Percentiles rank a stretch among this genome's conserved stretches.
These are phyloP conservation scores for Pulveroboletus sp. DNA, from an alignment of 768 basidiomycete species.

Conservation along the genomic window DNA sequence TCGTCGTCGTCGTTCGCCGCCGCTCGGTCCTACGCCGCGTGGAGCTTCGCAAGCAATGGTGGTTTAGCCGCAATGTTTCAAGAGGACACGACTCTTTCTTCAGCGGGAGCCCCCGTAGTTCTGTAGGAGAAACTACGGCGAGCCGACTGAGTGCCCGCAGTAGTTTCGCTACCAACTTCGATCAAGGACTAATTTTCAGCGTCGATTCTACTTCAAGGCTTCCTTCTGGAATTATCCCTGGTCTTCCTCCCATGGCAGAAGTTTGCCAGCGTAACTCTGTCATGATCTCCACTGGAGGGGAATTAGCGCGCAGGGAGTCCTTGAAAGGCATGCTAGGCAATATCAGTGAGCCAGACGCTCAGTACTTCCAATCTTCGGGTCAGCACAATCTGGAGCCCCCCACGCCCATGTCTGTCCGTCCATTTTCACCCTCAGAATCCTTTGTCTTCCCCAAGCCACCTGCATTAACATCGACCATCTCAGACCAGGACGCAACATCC, in stretches of 20 bases:
- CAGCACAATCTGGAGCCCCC: conserved; percentile 18
- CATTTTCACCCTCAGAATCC: conserved; percentile 62
- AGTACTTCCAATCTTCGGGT: conserved; percentile 37
- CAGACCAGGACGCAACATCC: conserved; percentile 1
- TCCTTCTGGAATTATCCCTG: conserved; percentile 25
- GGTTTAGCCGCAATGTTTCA: conserved; percentile 31
- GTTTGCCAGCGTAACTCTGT: conserved; percentile 36
- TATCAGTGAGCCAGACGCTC: conserved; percentile 33
- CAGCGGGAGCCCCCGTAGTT: conserved; percentile 7
- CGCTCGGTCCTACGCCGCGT: conserved; percentile 41
- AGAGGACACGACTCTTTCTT: conserved; percentile 3
- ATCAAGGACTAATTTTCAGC: conserved; percentile 34
- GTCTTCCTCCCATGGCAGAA: conserved; percentile 53
- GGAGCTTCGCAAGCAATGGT: conserved; percentile 43
- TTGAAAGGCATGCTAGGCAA: conserved; percentile 37
- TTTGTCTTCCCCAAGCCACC: conserved; percentile 69
- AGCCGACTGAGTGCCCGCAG: conserved; percentile 41
- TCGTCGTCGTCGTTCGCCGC: conserved; percentile 43
- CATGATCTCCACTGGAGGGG: conserved; percentile 22
- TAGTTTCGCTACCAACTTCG: conserved; percentile 63
- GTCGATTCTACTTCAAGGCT: conserved; percentile 16
- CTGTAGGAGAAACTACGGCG: conserved; percentile 7
- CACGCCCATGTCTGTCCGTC: conserved; percentile 59
- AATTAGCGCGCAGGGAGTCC: conserved; percentile 33
- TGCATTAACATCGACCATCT: background rate